Evolutionary conservation across 2,329 filamentous ascomycete genomes (phyloP).

Genomic region (Fusarium xyrophilum): DNA sequence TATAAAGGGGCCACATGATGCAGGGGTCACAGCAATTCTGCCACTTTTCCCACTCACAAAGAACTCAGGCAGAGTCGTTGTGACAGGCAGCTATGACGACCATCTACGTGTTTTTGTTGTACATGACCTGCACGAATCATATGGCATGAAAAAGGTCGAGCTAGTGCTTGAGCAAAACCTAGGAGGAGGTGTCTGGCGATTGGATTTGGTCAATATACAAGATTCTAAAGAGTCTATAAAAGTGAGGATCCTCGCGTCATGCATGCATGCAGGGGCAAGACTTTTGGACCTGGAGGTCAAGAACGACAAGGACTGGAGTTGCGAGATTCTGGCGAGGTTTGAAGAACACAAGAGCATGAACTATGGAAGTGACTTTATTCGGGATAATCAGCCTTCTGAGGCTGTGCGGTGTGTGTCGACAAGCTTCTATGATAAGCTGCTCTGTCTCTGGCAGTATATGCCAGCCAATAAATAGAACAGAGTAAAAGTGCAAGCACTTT

Average conservation of each 20-base stretch:
- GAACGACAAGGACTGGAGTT: constrained; percentile 58
- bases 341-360: constrained; percentile 94
- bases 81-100: constrained; percentile 95
- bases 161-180: constrained; percentile 71
- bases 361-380: constrained; percentile 79
- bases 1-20: constrained; percentile 66
- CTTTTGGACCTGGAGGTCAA: constrained; percentile 60
- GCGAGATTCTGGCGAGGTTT: constrained; percentile 73
- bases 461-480: background rate
- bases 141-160: constrained; percentile 52
- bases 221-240: constrained; percentile 41
- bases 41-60: constrained; percentile 60
- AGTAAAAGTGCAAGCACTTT: background rate
- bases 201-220: constrained; percentile 65
- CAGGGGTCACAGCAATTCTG: constrained; percentile 87
- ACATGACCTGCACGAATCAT: constrained; percentile 49
- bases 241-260: constrained; percentile 75
- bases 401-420: constrained; percentile 66
- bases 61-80: constrained; percentile 62
- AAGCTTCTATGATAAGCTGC: constrained; percentile 76
- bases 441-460: constrained; percentile 69
- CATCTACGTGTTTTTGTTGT: constrained; percentile 71
- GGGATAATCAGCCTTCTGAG: constrained; percentile 37
- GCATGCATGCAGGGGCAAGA: constrained; percentile 88
- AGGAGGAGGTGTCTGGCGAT: constrained; percentile 84